Evolutionary conservation across 75 land plant genomes (phyloP).

Genomic region (Isoetes taiwanensis): DNA sequence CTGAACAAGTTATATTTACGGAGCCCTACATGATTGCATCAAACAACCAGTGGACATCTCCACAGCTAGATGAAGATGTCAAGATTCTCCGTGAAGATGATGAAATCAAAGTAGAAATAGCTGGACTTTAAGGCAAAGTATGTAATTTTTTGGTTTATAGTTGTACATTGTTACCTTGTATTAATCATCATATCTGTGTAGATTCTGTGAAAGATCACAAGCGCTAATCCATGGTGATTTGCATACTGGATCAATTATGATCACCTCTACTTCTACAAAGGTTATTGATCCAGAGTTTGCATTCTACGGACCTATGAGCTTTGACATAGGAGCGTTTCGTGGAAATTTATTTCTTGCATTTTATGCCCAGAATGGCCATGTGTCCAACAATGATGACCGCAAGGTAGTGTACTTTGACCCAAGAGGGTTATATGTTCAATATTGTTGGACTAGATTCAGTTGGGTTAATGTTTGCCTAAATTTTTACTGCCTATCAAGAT

Average conservation of each 20-base stretch:
- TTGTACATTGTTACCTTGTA: too few relatives aligned
- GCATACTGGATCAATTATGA: constrained; percentile 94
- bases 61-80: constrained; percentile 81
- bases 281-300: constrained; percentile 97
- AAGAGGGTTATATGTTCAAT: too few relatives aligned
- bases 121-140: constrained; percentile 76
- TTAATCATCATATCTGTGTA: too few relatives aligned
- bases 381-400: constrained; percentile 39
- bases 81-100: constrained; percentile 67
- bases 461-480: too few relatives aligned
- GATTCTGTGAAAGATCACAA: constrained; percentile 93
- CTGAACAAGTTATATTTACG: constrained; percentile 88
- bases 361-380: constrained; percentile 94
- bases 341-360: constrained; percentile 81
- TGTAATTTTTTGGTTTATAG: too few relatives aligned
- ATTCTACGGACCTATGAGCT: constrained; percentile 99
- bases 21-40: constrained; percentile 79
- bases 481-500: too few relatives aligned
- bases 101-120: constrained; percentile 66
- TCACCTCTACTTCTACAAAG: constrained; percentile 71
- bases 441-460: too few relatives aligned
- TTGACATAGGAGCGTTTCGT: constrained; percentile 89
- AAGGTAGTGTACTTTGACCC: too few relatives aligned
- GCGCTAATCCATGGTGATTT: constrained; percentile 94
- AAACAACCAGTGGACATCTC: constrained; percentile 77